Evolutionary conservation across 768 basidiomycete species (phyloP), one percentile per base, ranked within the genome.

Genomic region (Galerina sulciceps): DNA sequence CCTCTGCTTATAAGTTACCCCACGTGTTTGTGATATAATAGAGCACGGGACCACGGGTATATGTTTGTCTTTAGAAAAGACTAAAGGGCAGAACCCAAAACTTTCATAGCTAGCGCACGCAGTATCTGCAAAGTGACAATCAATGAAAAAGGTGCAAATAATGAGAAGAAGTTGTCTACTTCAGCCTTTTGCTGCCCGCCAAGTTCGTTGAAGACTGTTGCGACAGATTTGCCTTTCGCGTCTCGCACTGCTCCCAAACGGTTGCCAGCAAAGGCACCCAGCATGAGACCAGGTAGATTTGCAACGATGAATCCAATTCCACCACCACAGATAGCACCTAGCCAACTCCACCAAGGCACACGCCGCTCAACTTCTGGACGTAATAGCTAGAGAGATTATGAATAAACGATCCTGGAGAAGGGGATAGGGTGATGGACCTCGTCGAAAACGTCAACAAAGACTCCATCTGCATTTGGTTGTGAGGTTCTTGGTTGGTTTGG

Each of bases 181-280:
- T 96, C 91, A 47, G 94, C 93, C 71, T 93, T 96, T 79, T 95
- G 90, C 50, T 76, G 77, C 2, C 86, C 83, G 15, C 86, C 88
- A 22, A 97, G 80, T 18, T 90, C 84, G 45, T 79, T 75, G 71
- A 98, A 98, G 15, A 97, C 95, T 9, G 89, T 83, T 2, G 91
- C 94, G 20, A 98, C 94, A 60, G 90, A 90, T 81, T 93, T 94
- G 10, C 95, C 91, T 77, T 98, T 98, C 3, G 95, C 95, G 68
- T 98, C 95, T 57, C 95, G 81, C 46, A 98, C 80, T 3, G 94
- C 93, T 42, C 95, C 95, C 26, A 97, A 75, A n/a, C 93, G 80
- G 69, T 95, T 96, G 0, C 95, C 95, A 0, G 93, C 92, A 63
- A 89, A 83, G 2, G 89, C 92, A 50, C 95, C 95, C 17, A 95